Evolutionary conservation across 2,329 filamentous ascomycete genomes (phyloP), one percentile per base, ranked within the genome.

Genomic region (Xylariaceae sp.): DNA sequence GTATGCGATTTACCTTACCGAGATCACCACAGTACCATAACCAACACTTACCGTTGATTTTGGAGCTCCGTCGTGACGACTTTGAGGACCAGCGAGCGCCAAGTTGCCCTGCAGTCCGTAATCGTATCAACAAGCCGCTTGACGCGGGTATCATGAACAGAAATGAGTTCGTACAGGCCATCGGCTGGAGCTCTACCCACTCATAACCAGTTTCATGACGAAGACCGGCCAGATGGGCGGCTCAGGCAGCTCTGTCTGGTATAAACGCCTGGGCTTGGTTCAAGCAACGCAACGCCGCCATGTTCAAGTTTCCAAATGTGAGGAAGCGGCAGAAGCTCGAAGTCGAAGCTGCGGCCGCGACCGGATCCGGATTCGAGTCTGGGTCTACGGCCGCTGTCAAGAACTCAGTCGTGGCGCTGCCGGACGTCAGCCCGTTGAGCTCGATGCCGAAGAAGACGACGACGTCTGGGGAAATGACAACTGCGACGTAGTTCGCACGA

Each of bases 401-500:
- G 33, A 8, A 29, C 33, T 28, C 35, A 16, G 36, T 37, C 4
- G 17, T 48, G 4, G 37, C 44, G n/a, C 42, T 53, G 26, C 59
- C 60, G 13, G 64, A 71, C 39, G 55, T 74, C 15, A 62, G 58
- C 34, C 45, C 9, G 57, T 79, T 26, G 29, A 56, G 8, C 64
- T 81, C 0, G 53, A 61, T 0, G 72, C 72, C 52, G 69, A 71
- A 22, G 60, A 62, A n/a, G 54, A 56, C 0, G 66, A 69, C 29
- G 44, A 42, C 0, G 73, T 80, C 4, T 53, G 58, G 0, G 61
- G 81, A 9, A 81, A 65, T 53, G 76, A 82, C 48, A 74, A 69
- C 4, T 82, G 78, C 60, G 73, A 81, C 54, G 73, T 75, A 41
- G 55, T 82, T 19, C 70, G 78, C 22, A 65, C 60, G 45, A 81